A percentile compares a stretch with the other conserved stretches of the same genome.
Evolutionary conservation across 140 eudicot species (phyloP).

Genomic region (Erigeron philadelphicus): DNA sequence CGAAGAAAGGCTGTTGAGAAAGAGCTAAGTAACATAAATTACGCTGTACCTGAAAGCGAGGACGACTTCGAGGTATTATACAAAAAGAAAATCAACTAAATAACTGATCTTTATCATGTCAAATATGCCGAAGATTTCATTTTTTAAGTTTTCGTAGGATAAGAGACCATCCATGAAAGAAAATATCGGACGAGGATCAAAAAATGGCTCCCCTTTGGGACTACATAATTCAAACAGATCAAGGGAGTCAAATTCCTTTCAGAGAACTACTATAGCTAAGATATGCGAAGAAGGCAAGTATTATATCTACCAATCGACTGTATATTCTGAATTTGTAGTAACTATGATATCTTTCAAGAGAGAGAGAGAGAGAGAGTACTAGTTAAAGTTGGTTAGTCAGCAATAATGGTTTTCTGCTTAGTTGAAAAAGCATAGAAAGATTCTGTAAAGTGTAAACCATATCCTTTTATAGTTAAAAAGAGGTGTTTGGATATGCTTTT

Average conservation of each 20-base stretch:
- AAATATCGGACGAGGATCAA: slow-evolving; percentile 45
- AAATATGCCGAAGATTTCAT: slow-evolving; percentile 15
- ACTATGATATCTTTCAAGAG: neutral
- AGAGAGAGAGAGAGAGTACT: neutral
- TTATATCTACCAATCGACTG: slow-evolving; percentile 7
- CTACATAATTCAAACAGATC: slow-evolving; percentile 50
- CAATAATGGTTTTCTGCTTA: neutral
- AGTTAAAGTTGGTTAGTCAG: neutral
- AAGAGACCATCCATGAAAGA: slow-evolving; percentile 63
- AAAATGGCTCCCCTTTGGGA: slow-evolving; percentile 43
- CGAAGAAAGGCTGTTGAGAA: slow-evolving; percentile 64
- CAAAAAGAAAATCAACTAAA: neutral
- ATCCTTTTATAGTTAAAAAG: neutral
- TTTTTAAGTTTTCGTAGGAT: slow-evolving; percentile 44
- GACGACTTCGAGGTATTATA: slow-evolving; percentile 69
- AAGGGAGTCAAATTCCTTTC: slow-evolving; percentile 55
- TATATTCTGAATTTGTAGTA: neutral
- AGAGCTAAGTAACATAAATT: slow-evolving; percentile 50
- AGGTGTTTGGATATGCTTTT: neutral
- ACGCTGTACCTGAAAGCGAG: slow-evolving; percentile 68
- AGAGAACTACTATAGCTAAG: slow-evolving; percentile 70
- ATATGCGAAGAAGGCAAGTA: slow-evolving; percentile 93
- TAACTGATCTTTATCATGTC: neutral
- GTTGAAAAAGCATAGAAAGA: slow-evolving; percentile 4
- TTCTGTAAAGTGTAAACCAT: slow-evolving; percentile 12